Percentiles rank a stretch among this genome's conserved stretches.
phyloP scores from a whole-genome alignment of 1,284 basidiomycete species.

The Sphaerobolus stellatus region DNA sequence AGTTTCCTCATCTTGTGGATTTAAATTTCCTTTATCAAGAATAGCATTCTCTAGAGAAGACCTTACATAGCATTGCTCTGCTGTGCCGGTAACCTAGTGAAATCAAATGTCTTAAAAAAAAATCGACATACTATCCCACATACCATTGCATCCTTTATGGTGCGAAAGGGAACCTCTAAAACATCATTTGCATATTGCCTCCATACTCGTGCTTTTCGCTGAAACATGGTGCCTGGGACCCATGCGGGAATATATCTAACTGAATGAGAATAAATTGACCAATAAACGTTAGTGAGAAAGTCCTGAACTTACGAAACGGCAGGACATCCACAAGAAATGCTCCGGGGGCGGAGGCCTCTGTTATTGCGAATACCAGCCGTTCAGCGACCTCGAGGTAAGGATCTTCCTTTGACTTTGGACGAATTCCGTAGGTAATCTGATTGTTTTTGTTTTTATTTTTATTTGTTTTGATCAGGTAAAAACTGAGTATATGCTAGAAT shows the following conservation, averaged over 20 bases:
- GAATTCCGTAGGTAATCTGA: background rate
- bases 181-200: background rate
- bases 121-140: no score
- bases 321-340: constrained; percentile 33
- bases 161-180: background rate
- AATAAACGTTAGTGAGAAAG: no score
- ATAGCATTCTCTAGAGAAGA: no score
- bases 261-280: background rate
- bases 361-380: background rate
- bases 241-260: background rate
- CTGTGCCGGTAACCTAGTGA: background rate
- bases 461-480: no score
- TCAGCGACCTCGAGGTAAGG: background rate
- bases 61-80: background rate
- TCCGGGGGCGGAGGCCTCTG: constrained; percentile 27
- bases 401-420: background rate
- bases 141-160: background rate
- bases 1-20: constrained; percentile 31
- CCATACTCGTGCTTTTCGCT: background rate
- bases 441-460: no score
- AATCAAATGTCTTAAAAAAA: no score
- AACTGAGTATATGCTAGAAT: no score
- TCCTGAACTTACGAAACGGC: constrained; percentile 19
- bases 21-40: constrained; percentile 11
- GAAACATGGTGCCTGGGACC: background rate